Evolutionary conservation across 768 basidiomycete genomes (phyloP), one percentile per base, ranked within the genome.

Genomic region (Paxillus ammoniavirescens): DNA sequence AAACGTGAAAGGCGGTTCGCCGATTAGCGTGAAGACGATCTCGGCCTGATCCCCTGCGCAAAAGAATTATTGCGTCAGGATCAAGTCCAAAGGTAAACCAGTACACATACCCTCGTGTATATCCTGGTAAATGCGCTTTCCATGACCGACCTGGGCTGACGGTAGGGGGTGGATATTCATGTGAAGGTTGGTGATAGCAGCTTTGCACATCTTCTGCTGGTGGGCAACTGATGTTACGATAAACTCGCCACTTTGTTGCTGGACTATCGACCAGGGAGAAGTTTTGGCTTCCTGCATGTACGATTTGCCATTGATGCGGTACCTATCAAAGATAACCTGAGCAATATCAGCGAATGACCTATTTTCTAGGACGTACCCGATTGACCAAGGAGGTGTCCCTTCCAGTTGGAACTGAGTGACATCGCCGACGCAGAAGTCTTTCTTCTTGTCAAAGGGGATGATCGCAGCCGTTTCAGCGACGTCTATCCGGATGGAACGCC

Each of bases 381-480:
- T 82, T 4, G 82, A 87, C 93, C 94, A 98, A 4, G 96, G 93
- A 14, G 94, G 89, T 31, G 83, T 89, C 42, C 97, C 97, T 70
- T 97, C 93, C 14, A 99, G 76, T 65, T 95, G 87, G 78, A 97
- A 98, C 58, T 92, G 92, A 8, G 90, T 78, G 28, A 84, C 77
- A 55, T 98, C 93, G 8, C 95, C 96, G 2, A 91, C 88, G 71
- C 97, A 99, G 56, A 89, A 86, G 64, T 98, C 87, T 60, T 78
- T 78, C 52, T 83, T 79, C 52, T 86, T 75, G 61, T 89, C 88
- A 60, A 93, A 82, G 5, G 96, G 88, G 43, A 93, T 80, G 50
- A 99, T 93, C 12, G 91, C 84, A 8, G 97, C 97, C 1, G 92
- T 92, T 71, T 99, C 97, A 3, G 93, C 91, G n/a, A 98, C 93